phyloP scores from a whole-genome alignment of 345 rosid species.

The Carallia brachiata region DNA sequence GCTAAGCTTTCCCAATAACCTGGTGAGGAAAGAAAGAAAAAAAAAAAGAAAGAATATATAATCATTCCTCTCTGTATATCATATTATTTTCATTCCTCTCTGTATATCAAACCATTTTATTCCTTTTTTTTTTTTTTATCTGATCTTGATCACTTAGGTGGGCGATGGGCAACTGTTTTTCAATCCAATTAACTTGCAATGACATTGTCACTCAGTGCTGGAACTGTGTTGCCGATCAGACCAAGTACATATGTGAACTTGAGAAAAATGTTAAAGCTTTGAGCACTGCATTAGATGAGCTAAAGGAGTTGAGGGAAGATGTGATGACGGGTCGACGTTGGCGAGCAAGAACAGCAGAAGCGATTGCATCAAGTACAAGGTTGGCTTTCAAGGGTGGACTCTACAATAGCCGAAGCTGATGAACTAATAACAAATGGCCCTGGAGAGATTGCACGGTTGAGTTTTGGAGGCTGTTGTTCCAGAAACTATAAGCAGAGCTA shows the following conservation, averaged over 20 bases:
- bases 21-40: too few relatives aligned
- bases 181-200: too few relatives aligned
- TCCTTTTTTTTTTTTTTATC: too few relatives aligned
- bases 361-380: background rate
- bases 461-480: constrained; percentile 5
- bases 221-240: background rate
- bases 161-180: too few relatives aligned
- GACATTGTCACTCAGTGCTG: background rate
- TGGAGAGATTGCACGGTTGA: background rate
- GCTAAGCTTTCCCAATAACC: too few relatives aligned
- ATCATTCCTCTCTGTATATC: too few relatives aligned
- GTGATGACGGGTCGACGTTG: background rate
- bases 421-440: background rate
- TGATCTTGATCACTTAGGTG: too few relatives aligned
- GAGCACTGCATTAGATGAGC: background rate
- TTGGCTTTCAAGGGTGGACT: constrained; percentile 10
- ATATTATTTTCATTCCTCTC: too few relatives aligned
- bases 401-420: background rate
- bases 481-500: background rate
- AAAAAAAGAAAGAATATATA: too few relatives aligned
- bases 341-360: background rate
- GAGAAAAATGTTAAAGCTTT: background rate
- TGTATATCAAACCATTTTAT: too few relatives aligned
- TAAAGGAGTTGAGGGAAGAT: background rate
- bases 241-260: background rate